Evolutionary conservation across 306 rosid species (phyloP), one percentile per base, ranked within the genome.

Genomic region (Vigna trinervia): DNA sequence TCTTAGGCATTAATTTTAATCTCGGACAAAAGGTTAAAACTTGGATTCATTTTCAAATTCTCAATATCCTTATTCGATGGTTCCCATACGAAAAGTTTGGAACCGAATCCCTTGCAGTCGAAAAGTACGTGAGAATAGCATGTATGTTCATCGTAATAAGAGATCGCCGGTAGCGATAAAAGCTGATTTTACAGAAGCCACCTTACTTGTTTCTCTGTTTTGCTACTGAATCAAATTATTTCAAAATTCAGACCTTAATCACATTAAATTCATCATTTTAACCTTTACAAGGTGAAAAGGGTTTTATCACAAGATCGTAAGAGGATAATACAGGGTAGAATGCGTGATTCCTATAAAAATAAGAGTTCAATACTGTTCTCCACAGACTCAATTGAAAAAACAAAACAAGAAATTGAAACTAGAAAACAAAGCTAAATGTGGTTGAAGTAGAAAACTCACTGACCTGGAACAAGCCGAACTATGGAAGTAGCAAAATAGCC

Each of bases 391-490:
- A 32, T 15, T 62, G 6, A 5, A 2, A 26, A 60, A 13, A 4
- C 0, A 62, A 32, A 3, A 32, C 0, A 61, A 32, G 6, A 5
- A 6, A 60, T 58, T 15, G 26, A 62, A 38, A 14, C 19, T 12
- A 6, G 11, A 12, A 53, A 60, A 12, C 0, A 4, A 43, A 54
- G 28, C 11, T 20, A 22, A 22, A 41, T 43, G 53, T 8, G 53
- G 19, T 23, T 36, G 48, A 54, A 73, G 38, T 11, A 73, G 60
- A 19, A 10, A 9, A 45, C 0, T 8, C 39, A 79, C 81, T 79
- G 0, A 75, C 86, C 81, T 52, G 75, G 66, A 28, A 36, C 53
- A 51, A 59, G 23, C 47, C 83, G 74, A 83, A 59, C 39, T 20
- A 68, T 60, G 69, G 23, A 61, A 11, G 59, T 39, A 30, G 48